Evolutionary conservation across 345 rosid species (phyloP).

Genomic region (Chamaenerion angustifolium): DNA sequence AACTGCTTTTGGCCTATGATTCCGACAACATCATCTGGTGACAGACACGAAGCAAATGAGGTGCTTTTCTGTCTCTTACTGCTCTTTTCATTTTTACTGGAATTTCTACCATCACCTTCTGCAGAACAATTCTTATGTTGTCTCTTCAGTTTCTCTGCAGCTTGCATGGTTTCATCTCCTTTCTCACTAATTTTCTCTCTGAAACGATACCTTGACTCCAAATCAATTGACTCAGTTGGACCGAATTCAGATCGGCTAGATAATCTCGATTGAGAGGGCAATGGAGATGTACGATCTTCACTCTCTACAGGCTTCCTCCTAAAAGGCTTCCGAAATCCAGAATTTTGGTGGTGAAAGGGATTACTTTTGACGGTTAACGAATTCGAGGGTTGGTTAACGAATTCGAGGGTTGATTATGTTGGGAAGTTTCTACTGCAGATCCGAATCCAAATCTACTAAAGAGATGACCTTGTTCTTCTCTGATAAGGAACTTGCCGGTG

Average conservation of each 20-base stretch:
- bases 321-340: neutral
- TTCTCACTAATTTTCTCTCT: neutral
- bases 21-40: conserved; percentile 45
- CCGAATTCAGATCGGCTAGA: neutral
- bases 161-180: too few species aligned
- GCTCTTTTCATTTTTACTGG: conserved; percentile 15
- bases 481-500: too few species aligned
- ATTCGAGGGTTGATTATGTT: neutral
- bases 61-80: conserved; percentile 5
- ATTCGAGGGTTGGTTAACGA: too few species aligned
- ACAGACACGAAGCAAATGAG: conserved; percentile 21
- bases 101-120: conserved; percentile 12
- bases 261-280: neutral
- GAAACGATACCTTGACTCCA: neutral
- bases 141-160: too few species aligned
- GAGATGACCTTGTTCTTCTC: too few species aligned
- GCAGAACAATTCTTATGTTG: too few species aligned
- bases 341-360: neutral
- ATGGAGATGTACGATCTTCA: neutral
- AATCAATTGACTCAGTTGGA: neutral
- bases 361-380: too few species aligned
- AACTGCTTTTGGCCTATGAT: conserved; percentile 51
- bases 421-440: neutral
- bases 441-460: too few species aligned
- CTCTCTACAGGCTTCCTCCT: neutral